These are phyloP conservation scores for Hypoxylon cercidicola DNA, from an alignment of 495 filamentous ascomycete species.

Conservation along the genomic window DNA sequence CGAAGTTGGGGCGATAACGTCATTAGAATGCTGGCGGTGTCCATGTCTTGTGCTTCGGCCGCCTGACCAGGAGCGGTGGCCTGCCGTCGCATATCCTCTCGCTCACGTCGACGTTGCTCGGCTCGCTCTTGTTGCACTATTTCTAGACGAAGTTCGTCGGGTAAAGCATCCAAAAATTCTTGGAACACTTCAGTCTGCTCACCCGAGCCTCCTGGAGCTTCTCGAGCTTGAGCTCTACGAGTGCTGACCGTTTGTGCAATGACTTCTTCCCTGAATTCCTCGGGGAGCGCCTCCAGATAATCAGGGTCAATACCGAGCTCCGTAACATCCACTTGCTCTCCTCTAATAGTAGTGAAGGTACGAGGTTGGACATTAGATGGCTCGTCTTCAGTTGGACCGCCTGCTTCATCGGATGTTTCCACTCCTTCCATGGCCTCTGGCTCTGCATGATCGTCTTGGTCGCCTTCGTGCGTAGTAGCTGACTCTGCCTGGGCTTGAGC, in stretches of 20 bases:
- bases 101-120: constrained; percentile 89
- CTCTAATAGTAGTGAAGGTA: constrained; percentile 82
- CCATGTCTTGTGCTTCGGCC: constrained; percentile 81
- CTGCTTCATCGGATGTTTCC: constrained; percentile 64
- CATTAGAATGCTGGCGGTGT: constrained; percentile 89
- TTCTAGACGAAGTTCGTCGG: constrained; percentile 87
- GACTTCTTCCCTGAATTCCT: constrained; percentile 95
- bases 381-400: constrained; percentile 47
- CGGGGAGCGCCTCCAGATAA: constrained; percentile 92
- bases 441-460: constrained; percentile 44
- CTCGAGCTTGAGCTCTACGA: constrained; percentile 79
- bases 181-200: constrained; percentile 90
- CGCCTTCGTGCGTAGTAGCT: constrained; percentile 26
- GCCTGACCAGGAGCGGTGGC: constrained; percentile 63
- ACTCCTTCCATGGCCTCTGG: constrained; percentile 88
- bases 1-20: constrained; percentile 87
- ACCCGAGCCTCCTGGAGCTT: constrained; percentile 67
- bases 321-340: constrained; percentile 88
- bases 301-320: constrained; percentile 92
- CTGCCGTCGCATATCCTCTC: constrained; percentile 72
- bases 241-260: constrained; percentile 87
- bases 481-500: constrained; percentile 47
- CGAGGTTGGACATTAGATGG: constrained; percentile 57
- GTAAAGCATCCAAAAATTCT: constrained; percentile 94
- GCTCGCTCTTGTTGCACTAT: constrained; percentile 87